These are phyloP conservation scores for Emergomyces pasteurianus DNA, from an alignment of 2,329 filamentous ascomycete species.

Conservation along the genomic window DNA sequence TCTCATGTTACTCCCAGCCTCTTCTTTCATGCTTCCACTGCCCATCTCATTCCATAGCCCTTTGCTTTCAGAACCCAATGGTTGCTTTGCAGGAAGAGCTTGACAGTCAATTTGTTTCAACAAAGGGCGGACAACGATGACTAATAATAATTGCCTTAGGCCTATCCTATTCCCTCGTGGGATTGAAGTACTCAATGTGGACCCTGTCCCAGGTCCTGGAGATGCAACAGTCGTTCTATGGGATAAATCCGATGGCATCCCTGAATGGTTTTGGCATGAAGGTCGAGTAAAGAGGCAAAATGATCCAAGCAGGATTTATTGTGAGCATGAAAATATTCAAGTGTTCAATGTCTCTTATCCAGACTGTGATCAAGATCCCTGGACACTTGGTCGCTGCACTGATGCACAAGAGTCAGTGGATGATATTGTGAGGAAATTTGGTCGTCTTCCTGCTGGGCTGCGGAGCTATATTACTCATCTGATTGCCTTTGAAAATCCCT, in stretches of 20 bases:
- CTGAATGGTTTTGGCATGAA: neutral
- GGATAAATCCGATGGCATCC: neutral
- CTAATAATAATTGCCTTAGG: neutral
- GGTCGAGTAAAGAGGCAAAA: neutral
- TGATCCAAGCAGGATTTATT: too few relatives aligned
- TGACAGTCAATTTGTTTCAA: neutral
- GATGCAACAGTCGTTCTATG: neutral
- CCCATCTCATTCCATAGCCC: neutral
- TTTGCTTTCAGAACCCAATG: too few relatives aligned
- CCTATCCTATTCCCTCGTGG: neutral
- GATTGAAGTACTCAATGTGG: neutral
- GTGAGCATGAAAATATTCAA: neutral
- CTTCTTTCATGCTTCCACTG: neutral
- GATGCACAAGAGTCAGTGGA: neutral
- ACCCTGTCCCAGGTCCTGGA: neutral
- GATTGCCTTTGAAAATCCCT: neutral
- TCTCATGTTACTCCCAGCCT: neutral
- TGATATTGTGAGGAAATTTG: neutral
- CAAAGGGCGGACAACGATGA: neutral
- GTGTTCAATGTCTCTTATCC: neutral
- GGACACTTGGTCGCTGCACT: neutral
- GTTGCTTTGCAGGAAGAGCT: neutral
- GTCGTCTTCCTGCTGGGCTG: neutral
- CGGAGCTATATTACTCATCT: neutral
- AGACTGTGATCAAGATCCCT: neutral